These are phyloP conservation scores for Silybum marianum DNA, from an alignment of 129 eudicot genomes.

Conservation along the genomic window DNA sequence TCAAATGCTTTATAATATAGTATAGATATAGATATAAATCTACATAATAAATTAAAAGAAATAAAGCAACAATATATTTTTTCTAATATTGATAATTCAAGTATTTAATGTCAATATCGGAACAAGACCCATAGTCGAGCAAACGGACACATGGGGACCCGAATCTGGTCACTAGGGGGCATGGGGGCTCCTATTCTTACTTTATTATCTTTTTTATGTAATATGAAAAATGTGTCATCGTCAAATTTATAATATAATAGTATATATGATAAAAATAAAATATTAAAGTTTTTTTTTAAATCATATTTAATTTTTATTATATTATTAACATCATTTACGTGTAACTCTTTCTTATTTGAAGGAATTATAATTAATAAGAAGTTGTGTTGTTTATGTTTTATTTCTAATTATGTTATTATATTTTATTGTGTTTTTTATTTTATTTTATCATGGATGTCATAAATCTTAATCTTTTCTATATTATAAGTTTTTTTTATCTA, in stretches of 20 bases:
- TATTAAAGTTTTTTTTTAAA: background rate
- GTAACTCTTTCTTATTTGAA: background rate
- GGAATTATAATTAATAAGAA: background rate
- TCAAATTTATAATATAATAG: background rate
- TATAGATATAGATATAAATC: too few species aligned
- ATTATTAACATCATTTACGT: background rate
- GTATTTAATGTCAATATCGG: conserved; percentile 19
- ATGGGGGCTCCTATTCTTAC: too few species aligned
- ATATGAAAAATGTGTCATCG: conserved; percentile 1
- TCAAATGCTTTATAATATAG: too few species aligned
- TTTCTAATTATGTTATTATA: background rate
- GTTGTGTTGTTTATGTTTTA: background rate
- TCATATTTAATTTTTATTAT: background rate
- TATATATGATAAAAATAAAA: background rate
- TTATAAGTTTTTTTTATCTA: too few species aligned
- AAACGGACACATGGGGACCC: conserved; percentile 7
- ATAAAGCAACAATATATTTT: too few species aligned
- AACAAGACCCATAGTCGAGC: conserved; percentile 11
- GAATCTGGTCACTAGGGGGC: conserved; percentile 1
- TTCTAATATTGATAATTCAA: too few species aligned
- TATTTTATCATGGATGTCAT: background rate
- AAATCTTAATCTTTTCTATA: too few species aligned
- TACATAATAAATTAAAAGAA: too few species aligned
- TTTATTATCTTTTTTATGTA: background rate
- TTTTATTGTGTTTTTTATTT: too few species aligned